These are phyloP conservation scores for Arthrobotrys pseudoclavata DNA, from an alignment of 2,329 filamentous ascomycete species.

Conservation along the genomic window DNA sequence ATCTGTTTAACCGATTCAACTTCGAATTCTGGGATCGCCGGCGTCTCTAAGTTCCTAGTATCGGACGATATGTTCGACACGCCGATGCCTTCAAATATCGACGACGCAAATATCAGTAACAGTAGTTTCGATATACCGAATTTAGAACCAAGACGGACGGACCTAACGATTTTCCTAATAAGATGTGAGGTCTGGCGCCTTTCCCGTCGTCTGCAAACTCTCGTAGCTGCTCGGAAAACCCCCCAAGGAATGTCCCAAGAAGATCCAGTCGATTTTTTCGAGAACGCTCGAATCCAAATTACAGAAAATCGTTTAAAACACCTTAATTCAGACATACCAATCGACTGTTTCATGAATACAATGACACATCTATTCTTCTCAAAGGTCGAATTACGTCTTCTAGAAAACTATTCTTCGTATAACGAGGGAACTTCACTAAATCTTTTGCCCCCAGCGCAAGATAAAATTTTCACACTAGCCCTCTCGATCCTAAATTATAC, in stretches of 20 bases:
- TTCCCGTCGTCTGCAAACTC: constrained; percentile 17
- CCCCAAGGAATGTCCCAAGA: background rate
- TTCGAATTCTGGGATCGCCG: constrained; percentile 71
- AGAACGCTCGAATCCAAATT: background rate
- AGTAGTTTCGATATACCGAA: constrained; percentile 61
- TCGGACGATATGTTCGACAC: constrained; percentile 74
- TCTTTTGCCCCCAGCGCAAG: background rate
- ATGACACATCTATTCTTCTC: constrained; percentile 41
- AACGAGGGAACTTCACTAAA: background rate
- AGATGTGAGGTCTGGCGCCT: constrained; percentile 51
- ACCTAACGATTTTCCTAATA: constrained; percentile 40
- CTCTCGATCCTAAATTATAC: constrained; percentile 32
- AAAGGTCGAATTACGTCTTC: constrained; percentile 25
- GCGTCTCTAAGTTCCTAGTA: constrained; percentile 75
- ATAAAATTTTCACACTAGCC: constrained; percentile 5
- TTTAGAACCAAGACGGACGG: constrained; percentile 16
- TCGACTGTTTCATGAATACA: constrained; percentile 31
- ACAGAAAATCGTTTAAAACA: constrained; percentile 19
- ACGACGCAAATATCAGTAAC: constrained; percentile 69
- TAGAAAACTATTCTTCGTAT: background rate
- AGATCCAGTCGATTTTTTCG: background rate
- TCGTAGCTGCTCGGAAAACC: background rate
- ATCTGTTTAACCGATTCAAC: constrained; percentile 74
- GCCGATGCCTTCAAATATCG: constrained; percentile 69
- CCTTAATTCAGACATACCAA: background rate